Evolutionary conservation across 306 rosid species (phyloP).

Genomic region (Rosa lucieae): DNA sequence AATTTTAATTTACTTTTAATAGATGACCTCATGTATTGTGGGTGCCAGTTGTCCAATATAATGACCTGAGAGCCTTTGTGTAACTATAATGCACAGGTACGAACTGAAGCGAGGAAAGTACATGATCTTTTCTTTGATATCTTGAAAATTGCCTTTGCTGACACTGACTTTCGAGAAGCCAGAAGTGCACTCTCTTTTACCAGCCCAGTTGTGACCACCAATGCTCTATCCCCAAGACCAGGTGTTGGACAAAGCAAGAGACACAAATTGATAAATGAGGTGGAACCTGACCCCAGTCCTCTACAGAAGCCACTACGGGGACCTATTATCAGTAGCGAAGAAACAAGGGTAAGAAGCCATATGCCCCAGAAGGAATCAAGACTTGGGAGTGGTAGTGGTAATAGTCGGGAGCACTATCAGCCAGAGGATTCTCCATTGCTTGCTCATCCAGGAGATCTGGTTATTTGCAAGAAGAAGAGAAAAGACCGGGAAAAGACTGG

Average conservation of each 20-base stretch:
- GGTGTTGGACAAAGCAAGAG: constrained; percentile 62
- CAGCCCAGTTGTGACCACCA: constrained; percentile 34
- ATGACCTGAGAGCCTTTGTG: constrained; percentile 23
- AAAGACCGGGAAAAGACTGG: constrained; percentile 74
- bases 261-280: constrained; percentile 54
- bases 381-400: constrained; percentile 52
- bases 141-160: constrained; percentile 77
- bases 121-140: constrained; percentile 88
- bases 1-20: neutral
- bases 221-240: constrained; percentile 53
- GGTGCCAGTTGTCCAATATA: neutral
- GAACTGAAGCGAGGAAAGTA: constrained; percentile 82
- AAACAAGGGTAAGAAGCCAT: constrained; percentile 55
- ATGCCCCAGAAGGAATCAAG: constrained; percentile 62
- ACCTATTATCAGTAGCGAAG: constrained; percentile 44
- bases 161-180: constrained; percentile 75
- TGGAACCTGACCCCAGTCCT: constrained; percentile 52
- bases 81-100: constrained; percentile 54
- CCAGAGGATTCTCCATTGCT: constrained; percentile 60
- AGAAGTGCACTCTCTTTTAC: constrained; percentile 66
- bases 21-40: neutral
- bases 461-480: constrained; percentile 94
- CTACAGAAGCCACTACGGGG: constrained; percentile 58
- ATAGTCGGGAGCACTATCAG: constrained; percentile 64
- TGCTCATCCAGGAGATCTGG: constrained; percentile 90